Conservation (phyloP, 139 green algal genomes). For the Closterium sp. region DNA sequence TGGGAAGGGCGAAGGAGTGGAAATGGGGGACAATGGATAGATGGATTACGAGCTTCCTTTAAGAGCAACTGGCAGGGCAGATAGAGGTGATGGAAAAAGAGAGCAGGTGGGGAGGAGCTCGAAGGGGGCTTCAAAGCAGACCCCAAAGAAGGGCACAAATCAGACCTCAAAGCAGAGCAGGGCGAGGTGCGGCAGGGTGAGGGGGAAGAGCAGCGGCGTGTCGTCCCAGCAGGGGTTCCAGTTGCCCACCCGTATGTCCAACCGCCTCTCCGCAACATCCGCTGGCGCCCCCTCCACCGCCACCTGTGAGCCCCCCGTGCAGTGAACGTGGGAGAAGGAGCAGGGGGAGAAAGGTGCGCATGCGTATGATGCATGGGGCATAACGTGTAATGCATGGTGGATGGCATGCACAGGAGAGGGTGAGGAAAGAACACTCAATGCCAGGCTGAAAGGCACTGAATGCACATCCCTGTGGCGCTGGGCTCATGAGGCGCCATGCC, state of each 20-base stretch:
- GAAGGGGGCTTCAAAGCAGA: not conserved
- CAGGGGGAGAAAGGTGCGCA: too few relatives aligned
- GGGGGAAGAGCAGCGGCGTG: not conserved
- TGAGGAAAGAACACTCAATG: not conserved
- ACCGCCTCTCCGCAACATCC: not conserved
- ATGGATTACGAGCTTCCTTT: not conserved
- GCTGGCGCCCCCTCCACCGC: not conserved
- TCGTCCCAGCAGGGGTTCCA: conserved; percentile 4
- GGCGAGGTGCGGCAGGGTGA: not conserved
- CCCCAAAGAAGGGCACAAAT: not conserved
- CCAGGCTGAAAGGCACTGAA: not conserved
- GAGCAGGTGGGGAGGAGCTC: not conserved
- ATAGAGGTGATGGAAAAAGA: not conserved
- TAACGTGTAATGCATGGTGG: not conserved
- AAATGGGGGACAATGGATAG: not conserved
- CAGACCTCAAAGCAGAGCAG: conserved; percentile 4
- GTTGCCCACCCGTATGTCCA: not conserved
- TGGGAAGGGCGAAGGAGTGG: too few relatives aligned
- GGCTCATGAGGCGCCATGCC: too few relatives aligned
- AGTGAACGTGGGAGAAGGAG: not conserved
- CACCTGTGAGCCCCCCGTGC: not conserved
- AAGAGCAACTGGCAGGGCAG: not conserved
- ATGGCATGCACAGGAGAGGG: not conserved
- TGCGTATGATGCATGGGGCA: too few relatives aligned
- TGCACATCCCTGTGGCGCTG: too few relatives aligned